Base-by-base conservation (phyloP, 441 rosid species). In the Pelargonium cotyledonis region DNA sequence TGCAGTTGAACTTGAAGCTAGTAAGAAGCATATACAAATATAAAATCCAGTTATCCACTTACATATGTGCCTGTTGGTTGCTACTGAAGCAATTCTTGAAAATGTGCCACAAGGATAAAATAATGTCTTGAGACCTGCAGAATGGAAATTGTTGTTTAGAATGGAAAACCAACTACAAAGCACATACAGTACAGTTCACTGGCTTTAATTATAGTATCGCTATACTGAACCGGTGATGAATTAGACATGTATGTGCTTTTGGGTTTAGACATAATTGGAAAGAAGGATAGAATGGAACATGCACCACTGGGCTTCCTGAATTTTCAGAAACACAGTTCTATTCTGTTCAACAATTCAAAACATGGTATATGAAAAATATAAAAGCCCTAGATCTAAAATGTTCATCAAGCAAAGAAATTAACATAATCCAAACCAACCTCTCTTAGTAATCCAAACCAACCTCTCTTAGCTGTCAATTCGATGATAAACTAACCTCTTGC, bases 41-140 rank as follows among this genome's bases (percentile, higher is more conserved):
- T 57, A 57, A 16, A 57, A 57, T 16, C 62, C 26, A 57, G 18
- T 31, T 2, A 71, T 66, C 62, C 67, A 71, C 96, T 85, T 81
- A 93, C 98, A 87, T 77, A 85, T 87, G 65, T 84, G 84, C 70
- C 82, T 84, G 70, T 80, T 77, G 61, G 72, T 84, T 31, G 96
- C 96, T 19, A 85, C 93, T 16, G 89, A 66, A 9, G 90, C 88
- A 73, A 93, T 83, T 81, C 79, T 91, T 14, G 98, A 80, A 75
- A 93, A 75, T 58, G 95, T 86, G 71, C 89, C 88, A 70, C 98
- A 93, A 0, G 98, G 97, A 80, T 68, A 89, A 78, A 88, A 85
- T 65, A 87, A 75, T 70, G 97, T 88, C 83, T 78, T 91, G 60
- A 89, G 21, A 70, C 96, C 98, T 93, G 87, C 75, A 78, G 66